A percentile compares a stretch with the other conserved stretches of the same genome.
Conservation (phyloP, 805 yeast species). For the Wickerhamiella brachini region DNA sequence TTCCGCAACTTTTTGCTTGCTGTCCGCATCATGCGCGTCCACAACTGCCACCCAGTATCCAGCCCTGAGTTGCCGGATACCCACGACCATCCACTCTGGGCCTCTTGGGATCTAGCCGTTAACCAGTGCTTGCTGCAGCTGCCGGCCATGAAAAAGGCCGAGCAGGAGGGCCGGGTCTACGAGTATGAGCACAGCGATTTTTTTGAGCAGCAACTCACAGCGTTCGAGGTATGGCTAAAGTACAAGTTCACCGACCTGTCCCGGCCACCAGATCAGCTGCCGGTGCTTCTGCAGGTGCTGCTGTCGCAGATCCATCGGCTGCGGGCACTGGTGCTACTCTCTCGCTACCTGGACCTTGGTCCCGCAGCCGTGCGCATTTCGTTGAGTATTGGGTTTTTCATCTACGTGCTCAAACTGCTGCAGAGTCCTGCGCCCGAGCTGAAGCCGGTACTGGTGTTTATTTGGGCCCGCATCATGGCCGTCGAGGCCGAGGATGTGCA, state of each 20-base stretch:
- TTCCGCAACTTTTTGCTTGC: constrained; percentile 88
- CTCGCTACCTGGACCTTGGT: constrained; percentile 82
- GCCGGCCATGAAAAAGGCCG: constrained; percentile 24
- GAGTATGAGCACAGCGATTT: constrained; percentile 83
- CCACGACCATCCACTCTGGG: constrained; percentile 87
- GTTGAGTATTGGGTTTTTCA: constrained; percentile 87
- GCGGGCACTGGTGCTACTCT: constrained; percentile 69
- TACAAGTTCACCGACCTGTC: constrained; percentile 65
- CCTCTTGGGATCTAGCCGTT: constrained; percentile 93
- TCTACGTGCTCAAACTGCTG: constrained; percentile 75
- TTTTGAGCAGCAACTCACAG: constrained; percentile 90
- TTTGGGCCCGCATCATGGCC: constrained; percentile 97
- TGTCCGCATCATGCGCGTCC: constrained; percentile 82
- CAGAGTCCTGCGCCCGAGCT: constrained; percentile 94
- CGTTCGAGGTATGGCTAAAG: constrained; percentile 91
- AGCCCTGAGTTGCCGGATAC: constrained; percentile 85
- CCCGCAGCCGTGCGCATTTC: constrained; percentile 97
- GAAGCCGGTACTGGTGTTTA: constrained; percentile 85
- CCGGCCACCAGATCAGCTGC: constrained; percentile 87
- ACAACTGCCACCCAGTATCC: constrained; percentile 86
- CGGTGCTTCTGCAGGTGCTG: constrained; percentile 83
- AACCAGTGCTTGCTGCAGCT: constrained; percentile 70
- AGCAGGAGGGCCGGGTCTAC: constrained; percentile 23
- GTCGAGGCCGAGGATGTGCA: constrained; percentile 85
- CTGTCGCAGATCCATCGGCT: constrained; percentile 88